Conservation (phyloP, 345 rosid species). For the Bretschneidera sinensis region DNA sequence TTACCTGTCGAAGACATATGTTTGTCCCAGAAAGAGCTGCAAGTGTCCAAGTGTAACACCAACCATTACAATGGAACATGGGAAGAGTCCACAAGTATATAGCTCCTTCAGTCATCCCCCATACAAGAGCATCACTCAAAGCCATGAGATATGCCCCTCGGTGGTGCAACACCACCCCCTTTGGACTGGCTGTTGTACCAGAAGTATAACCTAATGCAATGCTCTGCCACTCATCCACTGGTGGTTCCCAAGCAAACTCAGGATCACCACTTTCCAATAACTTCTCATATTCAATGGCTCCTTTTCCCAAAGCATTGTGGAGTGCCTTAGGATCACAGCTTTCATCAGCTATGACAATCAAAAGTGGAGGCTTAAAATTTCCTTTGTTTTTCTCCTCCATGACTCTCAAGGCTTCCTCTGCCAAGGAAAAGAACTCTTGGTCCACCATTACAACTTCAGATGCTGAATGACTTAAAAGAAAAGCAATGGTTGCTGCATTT, state of each 20-base stretch:
- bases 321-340: slow-evolving; percentile 56
- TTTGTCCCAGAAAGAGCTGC: slow-evolving; percentile 77
- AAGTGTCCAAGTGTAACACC: slow-evolving; percentile 88
- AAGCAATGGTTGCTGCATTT: slow-evolving; percentile 67
- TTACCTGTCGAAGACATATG: slow-evolving; percentile 94
- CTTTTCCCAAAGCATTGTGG: slow-evolving; percentile 51
- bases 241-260: slow-evolving; percentile 71
- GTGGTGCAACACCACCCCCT: slow-evolving; percentile 82
- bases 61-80: slow-evolving; percentile 89
- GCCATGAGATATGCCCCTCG: slow-evolving; percentile 89
- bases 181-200: slow-evolving; percentile 93
- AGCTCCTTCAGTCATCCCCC: slow-evolving; percentile 92
- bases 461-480: slow-evolving; percentile 73
- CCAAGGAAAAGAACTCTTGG: slow-evolving; percentile 71
- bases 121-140: slow-evolving; percentile 50
- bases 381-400: slow-evolving; percentile 42
- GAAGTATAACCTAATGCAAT: slow-evolving; percentile 91
- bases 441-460: slow-evolving; percentile 70
- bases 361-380: slow-evolving; percentile 48
- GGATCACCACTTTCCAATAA: slow-evolving; percentile 78
- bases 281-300: slow-evolving; percentile 82
- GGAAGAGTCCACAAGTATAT: slow-evolving; percentile 95
- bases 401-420: slow-evolving; percentile 69
- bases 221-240: slow-evolving; percentile 95
- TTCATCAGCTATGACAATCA: slow-evolving; percentile 73